A percentile compares a stretch with the other conserved stretches of the same genome.
Evolutionary conservation across 176 grass and related monocot species (phyloP).

Genomic region (Zizania latifolia): DNA sequence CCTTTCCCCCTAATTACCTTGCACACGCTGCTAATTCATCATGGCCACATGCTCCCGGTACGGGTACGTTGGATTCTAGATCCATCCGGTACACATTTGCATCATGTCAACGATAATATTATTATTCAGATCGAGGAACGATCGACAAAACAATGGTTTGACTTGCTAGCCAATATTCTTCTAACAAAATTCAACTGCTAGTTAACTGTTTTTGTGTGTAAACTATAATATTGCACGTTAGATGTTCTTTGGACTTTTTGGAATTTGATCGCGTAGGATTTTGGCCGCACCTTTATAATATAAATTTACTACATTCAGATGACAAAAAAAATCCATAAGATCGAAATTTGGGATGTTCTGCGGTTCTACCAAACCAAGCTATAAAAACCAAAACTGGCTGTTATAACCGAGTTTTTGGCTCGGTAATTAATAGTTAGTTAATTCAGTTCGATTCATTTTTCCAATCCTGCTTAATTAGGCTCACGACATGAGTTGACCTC

Average conservation of each 20-base stretch:
- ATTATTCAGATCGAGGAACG: neutral
- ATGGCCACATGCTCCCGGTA: neutral
- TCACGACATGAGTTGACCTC: slow-evolving; percentile 9
- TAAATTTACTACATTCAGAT: too few relatives aligned
- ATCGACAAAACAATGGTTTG: slow-evolving; percentile 29
- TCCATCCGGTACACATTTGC: neutral
- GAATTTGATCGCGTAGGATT: too few relatives aligned
- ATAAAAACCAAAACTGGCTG: neutral
- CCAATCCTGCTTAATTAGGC: too few relatives aligned
- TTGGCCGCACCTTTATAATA: too few relatives aligned
- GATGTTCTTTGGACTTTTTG: too few relatives aligned
- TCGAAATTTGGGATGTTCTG: neutral
- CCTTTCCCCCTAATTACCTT: neutral
- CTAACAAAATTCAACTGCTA: neutral
- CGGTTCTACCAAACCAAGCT: neutral
- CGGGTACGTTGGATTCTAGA: neutral
- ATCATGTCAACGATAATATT: slow-evolving; percentile 32
- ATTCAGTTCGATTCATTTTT: neutral
- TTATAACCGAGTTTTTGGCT: neutral
- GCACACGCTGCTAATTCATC: neutral
- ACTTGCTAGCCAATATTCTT: slow-evolving; percentile 27
- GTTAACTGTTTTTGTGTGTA: neutral
- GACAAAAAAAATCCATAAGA: too few relatives aligned
- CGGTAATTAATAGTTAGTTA: neutral
- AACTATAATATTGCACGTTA: too few relatives aligned